Conservation (phyloP, 768 basidiomycete genomes). For the Boletus reticulatus region DNA sequence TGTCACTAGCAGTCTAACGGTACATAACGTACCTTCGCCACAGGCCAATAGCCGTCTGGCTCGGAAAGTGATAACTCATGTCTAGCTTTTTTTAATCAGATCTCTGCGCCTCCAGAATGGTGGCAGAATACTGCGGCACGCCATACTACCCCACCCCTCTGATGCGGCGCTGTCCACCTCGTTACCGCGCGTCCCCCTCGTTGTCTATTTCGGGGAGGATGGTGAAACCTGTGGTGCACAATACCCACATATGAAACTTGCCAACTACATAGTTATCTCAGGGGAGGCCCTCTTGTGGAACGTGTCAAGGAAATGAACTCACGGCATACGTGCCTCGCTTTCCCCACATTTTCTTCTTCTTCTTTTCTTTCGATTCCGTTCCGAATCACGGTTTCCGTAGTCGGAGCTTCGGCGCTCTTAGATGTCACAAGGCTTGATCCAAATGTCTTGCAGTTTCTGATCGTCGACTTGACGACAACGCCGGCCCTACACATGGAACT, state of each 20-base stretch:
- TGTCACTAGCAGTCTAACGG: no score
- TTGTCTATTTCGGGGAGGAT: constrained; percentile 7
- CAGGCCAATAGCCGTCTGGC: constrained; percentile 2
- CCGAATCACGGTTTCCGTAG: constrained; percentile 3
- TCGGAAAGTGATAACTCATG: constrained; percentile 2
- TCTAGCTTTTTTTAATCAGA: constrained; percentile 2
- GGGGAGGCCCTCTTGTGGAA: background rate
- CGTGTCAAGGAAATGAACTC: background rate
- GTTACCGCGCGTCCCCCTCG: constrained; percentile 6
- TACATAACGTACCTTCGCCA: constrained; percentile 19
- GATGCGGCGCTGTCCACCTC: background rate
- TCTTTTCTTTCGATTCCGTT: background rate
- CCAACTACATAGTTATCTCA: background rate
- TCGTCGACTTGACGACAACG: constrained; percentile 7
- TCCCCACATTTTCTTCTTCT: constrained; percentile 4
- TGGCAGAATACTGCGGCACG: constrained; percentile 9
- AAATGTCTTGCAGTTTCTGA: background rate
- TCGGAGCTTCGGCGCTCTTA: background rate
- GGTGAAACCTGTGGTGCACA: background rate
- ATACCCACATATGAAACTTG: constrained; percentile 1
- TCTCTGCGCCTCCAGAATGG: constrained; percentile 11
- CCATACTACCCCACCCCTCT: background rate
- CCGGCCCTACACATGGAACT: background rate
- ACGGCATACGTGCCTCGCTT: constrained; percentile 3
- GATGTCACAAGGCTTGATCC: background rate